Evolutionary conservation across 768 basidiomycete species (phyloP).

Genomic region (Rhizopogon sp.): DNA sequence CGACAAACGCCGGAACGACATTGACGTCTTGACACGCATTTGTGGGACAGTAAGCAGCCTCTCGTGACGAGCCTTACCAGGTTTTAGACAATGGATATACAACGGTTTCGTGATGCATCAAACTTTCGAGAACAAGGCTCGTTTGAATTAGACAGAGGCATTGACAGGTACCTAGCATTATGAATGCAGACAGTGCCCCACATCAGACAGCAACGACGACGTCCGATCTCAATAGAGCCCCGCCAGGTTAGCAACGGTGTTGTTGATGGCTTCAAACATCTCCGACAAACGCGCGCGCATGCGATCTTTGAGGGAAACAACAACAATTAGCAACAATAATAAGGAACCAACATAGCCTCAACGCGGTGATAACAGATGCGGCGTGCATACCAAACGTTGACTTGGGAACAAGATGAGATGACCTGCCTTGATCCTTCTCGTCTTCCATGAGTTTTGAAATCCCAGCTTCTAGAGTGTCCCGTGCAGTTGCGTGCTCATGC

Average conservation of each 20-base stretch:
- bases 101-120: neutral
- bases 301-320: slow-evolving; percentile 14
- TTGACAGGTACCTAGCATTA: neutral
- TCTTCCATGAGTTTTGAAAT: slow-evolving; percentile 15
- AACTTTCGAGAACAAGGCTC: neutral
- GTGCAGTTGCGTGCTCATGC: slow-evolving; percentile 12
- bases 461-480: slow-evolving; percentile 7
- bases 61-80: too few species aligned
- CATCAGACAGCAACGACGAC: neutral
- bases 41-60: too few species aligned
- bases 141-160: neutral
- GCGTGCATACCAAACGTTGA: slow-evolving; percentile 20
- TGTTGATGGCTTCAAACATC: slow-evolving; percentile 21
- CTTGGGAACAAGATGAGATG: slow-evolving; percentile 12
- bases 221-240: neutral
- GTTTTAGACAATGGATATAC: too few species aligned
- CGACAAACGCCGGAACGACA: too few species aligned
- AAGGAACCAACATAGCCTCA: slow-evolving; percentile 2
- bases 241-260: slow-evolving; percentile 16
- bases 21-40: too few species aligned
- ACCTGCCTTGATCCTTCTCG: slow-evolving; percentile 31
- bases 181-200: neutral
- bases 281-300: slow-evolving; percentile 17
- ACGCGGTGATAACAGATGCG: neutral
- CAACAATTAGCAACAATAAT: slow-evolving; percentile 11